Evolutionary conservation across 2,329 filamentous ascomycete genomes (phyloP), one percentile per base, ranked within the genome.

Genomic region (Cladosporium austrohemisphaericum): DNA sequence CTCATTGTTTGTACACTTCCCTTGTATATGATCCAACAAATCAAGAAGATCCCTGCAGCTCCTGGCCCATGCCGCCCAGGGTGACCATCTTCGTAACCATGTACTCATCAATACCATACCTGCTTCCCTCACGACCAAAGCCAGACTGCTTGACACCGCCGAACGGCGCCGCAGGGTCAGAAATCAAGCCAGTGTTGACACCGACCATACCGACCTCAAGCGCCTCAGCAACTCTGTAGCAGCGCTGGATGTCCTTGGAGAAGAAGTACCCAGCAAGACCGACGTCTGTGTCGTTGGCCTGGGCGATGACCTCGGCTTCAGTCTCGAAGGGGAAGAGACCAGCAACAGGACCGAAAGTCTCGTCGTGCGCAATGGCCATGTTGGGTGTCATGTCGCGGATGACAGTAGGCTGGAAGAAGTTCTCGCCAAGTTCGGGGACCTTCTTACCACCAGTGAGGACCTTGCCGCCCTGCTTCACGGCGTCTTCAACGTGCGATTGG

Each of bases 231-330:
- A 84, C 74, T 35, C 80, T 70, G 67, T 81, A 83, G 50, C 76
- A 72, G 22, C 81, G 69, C 57, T 77, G 74, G 4, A 84, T 61
- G 56, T 83, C 79, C 37, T 69, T 73, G 55, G 76, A 90, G 76
- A 88, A 97, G 74, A 98, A 95, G 73, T 97, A 97, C 1, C 88
- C 92, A 0, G 92, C 93, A 28, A 98, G 77, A 1, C 93, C 93
- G 29, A 97, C 91, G 45, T 92, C 84, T 1, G 88, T 76, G 33
- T 74, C 70, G 69, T 98, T 98, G 3, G 93, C 92, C 57, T 92
- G 71, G 55, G 79, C 76, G 23, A 97, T 82, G 4, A 95, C 93
- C 62, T 97, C 91, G 46, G 86, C 84, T 71, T 97, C 93, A 0
- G 85, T 89, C 38, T 88, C 80, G 65, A 97, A 98, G 41, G 83